phyloP scores from a whole-genome alignment of 2,329 filamentous ascomycete genomes.

The Biscogniauxia mediterranea region DNA sequence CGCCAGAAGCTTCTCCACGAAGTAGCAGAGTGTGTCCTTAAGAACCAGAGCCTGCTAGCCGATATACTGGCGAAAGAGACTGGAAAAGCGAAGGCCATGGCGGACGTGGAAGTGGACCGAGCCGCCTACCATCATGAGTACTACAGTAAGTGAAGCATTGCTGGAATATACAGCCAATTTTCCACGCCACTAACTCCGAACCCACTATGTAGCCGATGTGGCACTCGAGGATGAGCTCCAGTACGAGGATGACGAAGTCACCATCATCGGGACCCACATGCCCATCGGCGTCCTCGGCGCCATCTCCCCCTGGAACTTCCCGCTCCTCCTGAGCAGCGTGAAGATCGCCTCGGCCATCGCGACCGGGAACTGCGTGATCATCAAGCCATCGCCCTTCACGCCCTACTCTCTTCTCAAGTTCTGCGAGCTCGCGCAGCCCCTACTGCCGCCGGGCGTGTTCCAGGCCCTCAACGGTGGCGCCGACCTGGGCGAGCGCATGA shows the following conservation, averaged over 20 bases:
- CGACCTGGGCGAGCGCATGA: constrained; percentile 52
- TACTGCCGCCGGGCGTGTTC: constrained; percentile 55
- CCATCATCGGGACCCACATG: constrained; percentile 41
- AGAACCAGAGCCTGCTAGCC: constrained; percentile 42
- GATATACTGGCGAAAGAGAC: constrained; percentile 47
- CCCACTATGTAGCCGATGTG: constrained; percentile 26
- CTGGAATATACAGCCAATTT: not conserved
- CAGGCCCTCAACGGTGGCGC: constrained; percentile 55
- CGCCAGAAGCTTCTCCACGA: constrained; percentile 40
- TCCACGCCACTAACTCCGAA: too few species aligned
- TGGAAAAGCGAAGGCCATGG: constrained; percentile 47
- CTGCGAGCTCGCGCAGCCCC: constrained; percentile 45
- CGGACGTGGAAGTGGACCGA: constrained; percentile 38
- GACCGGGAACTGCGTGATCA: constrained; percentile 54
- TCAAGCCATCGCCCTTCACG: constrained; percentile 59
- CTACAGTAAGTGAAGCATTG: constrained; percentile 30
- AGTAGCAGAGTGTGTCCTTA: constrained; percentile 39
- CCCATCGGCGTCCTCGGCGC: constrained; percentile 52
- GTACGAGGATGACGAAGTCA: constrained; percentile 43
- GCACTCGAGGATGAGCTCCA: constrained; percentile 46
- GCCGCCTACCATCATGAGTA: constrained; percentile 37
- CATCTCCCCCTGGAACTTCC: constrained; percentile 63
- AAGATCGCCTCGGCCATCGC: constrained; percentile 52
- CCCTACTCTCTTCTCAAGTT: constrained; percentile 52
- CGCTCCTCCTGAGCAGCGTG: constrained; percentile 44